These are phyloP conservation scores for Kwoniella pini DNA, from an alignment of 768 basidiomycete genomes.

Conservation along the genomic window DNA sequence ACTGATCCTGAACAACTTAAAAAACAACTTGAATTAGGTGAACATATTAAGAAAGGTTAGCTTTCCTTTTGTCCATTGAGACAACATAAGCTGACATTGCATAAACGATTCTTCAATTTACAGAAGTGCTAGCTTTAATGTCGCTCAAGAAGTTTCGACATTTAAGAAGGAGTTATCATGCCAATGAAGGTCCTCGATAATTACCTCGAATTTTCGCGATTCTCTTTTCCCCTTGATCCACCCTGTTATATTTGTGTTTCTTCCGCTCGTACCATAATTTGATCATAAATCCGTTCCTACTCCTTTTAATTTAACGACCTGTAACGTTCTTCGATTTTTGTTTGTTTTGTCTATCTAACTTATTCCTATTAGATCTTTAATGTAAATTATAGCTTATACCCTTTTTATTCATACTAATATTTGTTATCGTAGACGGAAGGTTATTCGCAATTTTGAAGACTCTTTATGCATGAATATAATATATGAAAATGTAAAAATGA, in stretches of 20 bases:
- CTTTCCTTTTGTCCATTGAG: too few species aligned
- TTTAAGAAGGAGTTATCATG: constrained; percentile 46
- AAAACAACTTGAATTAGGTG: constrained; percentile 50
- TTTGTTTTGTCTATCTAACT: not conserved
- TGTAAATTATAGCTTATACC: not conserved
- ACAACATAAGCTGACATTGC: too few species aligned
- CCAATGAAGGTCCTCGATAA: constrained; percentile 43
- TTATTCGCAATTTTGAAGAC: too few species aligned
- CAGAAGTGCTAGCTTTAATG: constrained; percentile 54
- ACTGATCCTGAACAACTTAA: constrained; percentile 47
- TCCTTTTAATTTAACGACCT: not conserved
- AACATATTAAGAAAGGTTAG: constrained; percentile 55
- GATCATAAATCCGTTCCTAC: too few species aligned
- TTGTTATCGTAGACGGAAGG: too few species aligned
- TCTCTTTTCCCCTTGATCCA: not conserved
- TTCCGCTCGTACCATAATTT: too few species aligned
- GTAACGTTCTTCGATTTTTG: not conserved
- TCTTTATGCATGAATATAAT: too few species aligned
- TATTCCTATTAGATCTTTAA: constrained; percentile 19
- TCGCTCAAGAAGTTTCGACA: constrained; percentile 54
- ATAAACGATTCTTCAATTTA: not conserved
- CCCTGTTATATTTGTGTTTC: not conserved
- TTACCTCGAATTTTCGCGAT: not conserved
- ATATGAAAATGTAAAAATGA: too few species aligned
- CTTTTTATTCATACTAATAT: too few species aligned